Evolutionary conservation across 2,329 filamentous ascomycete genomes (phyloP), one percentile per base, ranked within the genome.

Genomic region (Colletotrichum sp.): DNA sequence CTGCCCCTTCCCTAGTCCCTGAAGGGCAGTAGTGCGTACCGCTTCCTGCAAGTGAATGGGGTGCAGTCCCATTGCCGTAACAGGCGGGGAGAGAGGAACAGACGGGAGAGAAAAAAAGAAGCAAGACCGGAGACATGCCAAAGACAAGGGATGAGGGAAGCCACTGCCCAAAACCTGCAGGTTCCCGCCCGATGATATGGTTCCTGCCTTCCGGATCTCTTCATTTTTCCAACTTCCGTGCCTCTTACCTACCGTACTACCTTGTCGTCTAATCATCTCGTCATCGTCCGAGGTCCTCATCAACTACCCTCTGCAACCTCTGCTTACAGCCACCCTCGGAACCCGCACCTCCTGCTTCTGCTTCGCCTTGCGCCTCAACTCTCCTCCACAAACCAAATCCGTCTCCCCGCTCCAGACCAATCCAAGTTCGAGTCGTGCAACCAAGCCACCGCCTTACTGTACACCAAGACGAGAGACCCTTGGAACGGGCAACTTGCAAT

Each of bases 121-220:
- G 60, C 62, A 34, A 55, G 56, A 73, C 48, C 43, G 58, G 60
- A 71, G 61, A 43, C 34, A 71, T 61, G 48, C 56, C 36, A 55
- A 13, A 38, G 65, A 28, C 56, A 70, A 55, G 72, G 64, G 48
- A 71, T 28, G 32, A 60, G 13, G 34, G 43, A 38, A 70, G 66
- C 36, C 66, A 75, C 74, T 55, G 71, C 71, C 74, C 74, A 71
- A 76, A 71, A 71, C 56, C 48, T 76, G 74, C 74, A 70, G 65
- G 34, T 75, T 75, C 52, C 71, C 71, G 69, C 73, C 73, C 62
- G 70, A 60, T 58, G 58, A 75, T 34, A 74, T 66, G 18, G 58
- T 6, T 32, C 58, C 8, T 28, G 58, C 28, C 56, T n/a, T 28
- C 56, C 21, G 6, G n/a, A 10, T 48, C 24, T 28, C 13, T 21